phyloP scores from a whole-genome alignment of 768 basidiomycete genomes.

The Lentinula raphanica region DNA sequence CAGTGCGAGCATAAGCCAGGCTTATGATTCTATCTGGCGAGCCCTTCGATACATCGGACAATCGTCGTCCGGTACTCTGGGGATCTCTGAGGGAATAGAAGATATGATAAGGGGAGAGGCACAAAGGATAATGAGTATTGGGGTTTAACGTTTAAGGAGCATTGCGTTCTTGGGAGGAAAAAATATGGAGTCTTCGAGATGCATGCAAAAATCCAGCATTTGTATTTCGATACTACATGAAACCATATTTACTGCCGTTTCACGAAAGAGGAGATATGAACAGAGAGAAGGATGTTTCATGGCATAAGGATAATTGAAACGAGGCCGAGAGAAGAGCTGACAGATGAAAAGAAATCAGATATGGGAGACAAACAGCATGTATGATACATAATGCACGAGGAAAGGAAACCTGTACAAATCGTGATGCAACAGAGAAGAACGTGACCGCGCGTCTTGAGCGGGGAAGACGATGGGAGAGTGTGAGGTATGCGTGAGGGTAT shows the following conservation, averaged over 20 bases:
- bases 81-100: neutral
- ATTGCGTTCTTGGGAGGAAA: neutral
- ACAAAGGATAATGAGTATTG: neutral
- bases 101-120: neutral
- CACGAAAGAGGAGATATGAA: neutral
- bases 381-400: neutral
- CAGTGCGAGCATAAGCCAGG: neutral
- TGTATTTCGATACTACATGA: neutral
- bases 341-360: neutral
- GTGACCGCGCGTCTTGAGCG: neutral
- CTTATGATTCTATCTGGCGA: neutral
- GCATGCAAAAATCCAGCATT: neutral
- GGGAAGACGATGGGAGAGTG: neutral
- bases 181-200: neutral
- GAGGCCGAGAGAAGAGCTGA: neutral
- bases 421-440: neutral
- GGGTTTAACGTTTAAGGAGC: too few species aligned
- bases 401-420: neutral
- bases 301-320: neutral
- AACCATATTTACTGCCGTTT: neutral
- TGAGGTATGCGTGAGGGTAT: neutral
- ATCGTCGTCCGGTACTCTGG: neutral
- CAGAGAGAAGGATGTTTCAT: neutral
- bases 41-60: neutral
- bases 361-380: neutral